Evolutionary conservation across 352 stramenopile species (phyloP).

Genomic region (Globisporangium splendens): DNA sequence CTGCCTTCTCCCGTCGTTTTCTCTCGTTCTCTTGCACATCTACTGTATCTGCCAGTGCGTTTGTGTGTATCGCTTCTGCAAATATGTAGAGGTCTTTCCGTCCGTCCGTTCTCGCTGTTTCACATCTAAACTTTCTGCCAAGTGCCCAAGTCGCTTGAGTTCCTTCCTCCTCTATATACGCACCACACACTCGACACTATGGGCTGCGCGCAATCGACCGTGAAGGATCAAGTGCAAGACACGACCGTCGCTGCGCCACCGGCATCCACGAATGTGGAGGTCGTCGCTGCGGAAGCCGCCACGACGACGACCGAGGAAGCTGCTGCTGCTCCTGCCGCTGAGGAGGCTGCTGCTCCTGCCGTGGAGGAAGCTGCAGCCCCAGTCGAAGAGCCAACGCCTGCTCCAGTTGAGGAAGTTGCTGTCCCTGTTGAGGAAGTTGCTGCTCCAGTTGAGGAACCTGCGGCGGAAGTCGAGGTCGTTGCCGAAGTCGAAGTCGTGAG

Average conservation of each 20-base stretch:
- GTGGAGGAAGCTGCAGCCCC: too few species aligned
- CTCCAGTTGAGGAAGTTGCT: background rate
- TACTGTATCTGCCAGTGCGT: too few species aligned
- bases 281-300: slow-evolving; percentile 15
- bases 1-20: too few species aligned
- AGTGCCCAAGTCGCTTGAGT: slow-evolving; percentile 9
- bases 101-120: background rate
- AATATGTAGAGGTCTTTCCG: too few species aligned
- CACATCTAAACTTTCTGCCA: background rate
- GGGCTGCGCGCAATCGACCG: slow-evolving; percentile 65
- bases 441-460: too few species aligned
- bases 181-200: slow-evolving; percentile 20
- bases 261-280: background rate
- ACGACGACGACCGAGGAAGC: slow-evolving; percentile 9
- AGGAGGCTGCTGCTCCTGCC: slow-evolving; percentile 17
- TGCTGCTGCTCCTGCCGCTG: slow-evolving; percentile 7
- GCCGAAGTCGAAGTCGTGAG: background rate
- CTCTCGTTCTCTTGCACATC: too few species aligned
- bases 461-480: background rate
- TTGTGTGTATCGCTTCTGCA: too few species aligned
- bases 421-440: too few species aligned
- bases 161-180: slow-evolving; percentile 5
- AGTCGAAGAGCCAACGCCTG: slow-evolving; percentile 14
- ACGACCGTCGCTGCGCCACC: slow-evolving; percentile 3
- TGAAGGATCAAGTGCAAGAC: slow-evolving; percentile 44